Evolutionary conservation across 768 basidiomycete species (phyloP).

Genomic region (Lyophyllum decastes): DNA sequence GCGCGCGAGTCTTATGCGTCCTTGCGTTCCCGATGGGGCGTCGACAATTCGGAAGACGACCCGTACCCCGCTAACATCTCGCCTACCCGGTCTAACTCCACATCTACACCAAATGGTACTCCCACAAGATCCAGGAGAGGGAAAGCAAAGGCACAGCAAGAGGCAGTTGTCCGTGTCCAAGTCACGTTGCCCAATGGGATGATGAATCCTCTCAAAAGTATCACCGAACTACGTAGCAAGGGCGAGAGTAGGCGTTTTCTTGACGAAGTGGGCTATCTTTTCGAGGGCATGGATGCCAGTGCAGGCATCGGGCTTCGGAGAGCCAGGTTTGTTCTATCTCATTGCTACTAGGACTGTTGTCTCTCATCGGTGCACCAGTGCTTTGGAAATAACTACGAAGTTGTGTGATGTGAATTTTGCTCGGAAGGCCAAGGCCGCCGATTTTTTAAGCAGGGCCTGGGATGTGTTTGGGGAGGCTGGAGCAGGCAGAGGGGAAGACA

Average conservation of each 20-base stretch:
- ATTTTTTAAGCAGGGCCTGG: slow-evolving; percentile 73
- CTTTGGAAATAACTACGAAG: slow-evolving; percentile 74
- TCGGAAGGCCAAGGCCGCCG: slow-evolving; percentile 78
- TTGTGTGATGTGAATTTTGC: slow-evolving; percentile 73
- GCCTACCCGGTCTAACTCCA: slow-evolving; percentile 31
- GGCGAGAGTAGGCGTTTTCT: slow-evolving; percentile 80
- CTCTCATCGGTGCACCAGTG: slow-evolving; percentile 40
- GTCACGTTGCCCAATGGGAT: slow-evolving; percentile 47
- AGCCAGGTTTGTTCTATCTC: slow-evolving; percentile 52
- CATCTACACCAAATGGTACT: slow-evolving; percentile 36
- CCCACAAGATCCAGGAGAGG: slow-evolving; percentile 37
- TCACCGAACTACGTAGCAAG: slow-evolving; percentile 78
- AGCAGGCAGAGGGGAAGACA: slow-evolving; percentile 62
- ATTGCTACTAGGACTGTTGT: neutral
- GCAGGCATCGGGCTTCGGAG: slow-evolving; percentile 59
- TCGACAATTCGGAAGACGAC: slow-evolving; percentile 79
- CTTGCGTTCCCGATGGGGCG: slow-evolving; percentile 77
- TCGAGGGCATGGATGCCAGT: slow-evolving; percentile 70
- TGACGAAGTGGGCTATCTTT: slow-evolving; percentile 83
- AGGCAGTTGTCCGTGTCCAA: slow-evolving; percentile 16
- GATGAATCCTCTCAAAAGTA: slow-evolving; percentile 78
- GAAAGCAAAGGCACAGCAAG: slow-evolving; percentile 34
- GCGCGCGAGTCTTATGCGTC: slow-evolving; percentile 75
- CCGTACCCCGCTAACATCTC: slow-evolving; percentile 39
- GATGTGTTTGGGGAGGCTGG: slow-evolving; percentile 60